Conservation (phyloP, 2,329 filamentous ascomycete species). For the Aspergillus sclerotialis region DNA sequence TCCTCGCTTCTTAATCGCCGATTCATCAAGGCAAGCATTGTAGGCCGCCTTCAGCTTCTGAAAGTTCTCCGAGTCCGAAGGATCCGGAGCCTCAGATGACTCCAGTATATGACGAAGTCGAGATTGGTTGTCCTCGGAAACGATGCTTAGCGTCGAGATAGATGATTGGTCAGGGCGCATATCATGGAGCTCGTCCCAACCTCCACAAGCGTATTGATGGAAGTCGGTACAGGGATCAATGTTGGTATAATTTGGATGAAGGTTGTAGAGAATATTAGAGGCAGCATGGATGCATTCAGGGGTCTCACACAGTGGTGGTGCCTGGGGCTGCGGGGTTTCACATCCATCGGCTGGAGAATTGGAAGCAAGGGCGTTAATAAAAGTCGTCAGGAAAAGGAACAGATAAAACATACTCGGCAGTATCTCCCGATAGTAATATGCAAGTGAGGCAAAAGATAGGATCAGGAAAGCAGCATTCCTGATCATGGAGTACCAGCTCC, state of each 20-base stretch:
- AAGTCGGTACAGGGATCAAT: constrained; percentile 66
- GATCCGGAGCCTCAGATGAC: constrained; percentile 35
- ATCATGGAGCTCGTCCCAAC: constrained; percentile 58
- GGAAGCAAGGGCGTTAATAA: neutral
- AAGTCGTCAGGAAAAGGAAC: neutral
- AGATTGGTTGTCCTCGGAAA: constrained; percentile 54
- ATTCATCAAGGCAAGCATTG: constrained; percentile 59
- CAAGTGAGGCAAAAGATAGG: constrained; percentile 3
- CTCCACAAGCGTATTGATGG: constrained; percentile 60
- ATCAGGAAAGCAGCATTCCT: constrained; percentile 5
- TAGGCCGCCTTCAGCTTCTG: constrained; percentile 59
- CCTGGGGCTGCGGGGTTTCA: constrained; percentile 9
- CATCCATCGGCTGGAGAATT: constrained; percentile 5
- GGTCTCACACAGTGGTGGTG: constrained; percentile 43
- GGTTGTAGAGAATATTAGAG: constrained; percentile 55
- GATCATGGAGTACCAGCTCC: constrained; percentile 4
- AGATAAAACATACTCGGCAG: constrained; percentile 4
- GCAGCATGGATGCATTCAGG: constrained; percentile 58
- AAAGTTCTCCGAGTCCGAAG: constrained; percentile 47
- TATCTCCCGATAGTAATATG: constrained; percentile 7
- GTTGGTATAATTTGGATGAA: constrained; percentile 54
- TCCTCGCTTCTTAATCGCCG: constrained; percentile 49
- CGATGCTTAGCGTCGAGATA: constrained; percentile 54
- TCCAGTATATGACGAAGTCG: constrained; percentile 59
- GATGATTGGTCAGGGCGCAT: constrained; percentile 58